Conservation (phyloP, 257 asterid species). For the Primulina huaijiensis region DNA sequence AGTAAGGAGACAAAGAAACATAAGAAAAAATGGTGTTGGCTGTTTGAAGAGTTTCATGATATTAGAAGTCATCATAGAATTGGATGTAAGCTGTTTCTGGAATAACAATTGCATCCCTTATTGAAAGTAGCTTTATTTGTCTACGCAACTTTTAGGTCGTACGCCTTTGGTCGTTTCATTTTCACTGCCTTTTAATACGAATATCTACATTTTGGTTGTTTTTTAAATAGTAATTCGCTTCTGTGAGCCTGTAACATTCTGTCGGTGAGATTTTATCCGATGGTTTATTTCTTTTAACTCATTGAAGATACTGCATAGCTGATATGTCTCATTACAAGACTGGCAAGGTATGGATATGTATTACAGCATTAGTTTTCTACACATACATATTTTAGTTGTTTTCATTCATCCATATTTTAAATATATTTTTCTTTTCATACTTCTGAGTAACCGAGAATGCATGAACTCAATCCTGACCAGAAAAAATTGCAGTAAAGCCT, state of each 20-base stretch:
- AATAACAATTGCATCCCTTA: neutral
- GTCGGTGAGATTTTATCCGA: neutral
- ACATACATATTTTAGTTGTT: slow-evolving; percentile 3
- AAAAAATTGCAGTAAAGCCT: too few relatives aligned
- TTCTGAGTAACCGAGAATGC: slow-evolving; percentile 7
- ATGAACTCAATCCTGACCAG: neutral
- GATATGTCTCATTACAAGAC: slow-evolving; percentile 94
- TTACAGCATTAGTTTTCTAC: slow-evolving; percentile 13
- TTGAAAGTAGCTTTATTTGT: too few relatives aligned
- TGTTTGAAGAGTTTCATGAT: neutral
- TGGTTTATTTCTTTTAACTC: slow-evolving; percentile 35
- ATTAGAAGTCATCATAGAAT: neutral
- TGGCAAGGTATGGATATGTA: slow-evolving; percentile 65
- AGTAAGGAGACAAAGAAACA: neutral
- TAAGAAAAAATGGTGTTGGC: neutral
- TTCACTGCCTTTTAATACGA: neutral
- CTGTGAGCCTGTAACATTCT: neutral
- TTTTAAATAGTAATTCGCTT: neutral
- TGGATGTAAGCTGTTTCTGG: neutral
- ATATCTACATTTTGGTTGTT: too few relatives aligned
- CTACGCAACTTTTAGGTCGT: neutral
- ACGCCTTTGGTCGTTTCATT: neutral
- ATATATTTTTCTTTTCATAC: slow-evolving; percentile 2
- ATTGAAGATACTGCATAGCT: slow-evolving; percentile 85
- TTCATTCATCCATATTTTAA: slow-evolving; percentile 7